Base-by-base conservation (phyloP, 176 grass and related monocot genomes). In the Oryza officinalis region DNA sequence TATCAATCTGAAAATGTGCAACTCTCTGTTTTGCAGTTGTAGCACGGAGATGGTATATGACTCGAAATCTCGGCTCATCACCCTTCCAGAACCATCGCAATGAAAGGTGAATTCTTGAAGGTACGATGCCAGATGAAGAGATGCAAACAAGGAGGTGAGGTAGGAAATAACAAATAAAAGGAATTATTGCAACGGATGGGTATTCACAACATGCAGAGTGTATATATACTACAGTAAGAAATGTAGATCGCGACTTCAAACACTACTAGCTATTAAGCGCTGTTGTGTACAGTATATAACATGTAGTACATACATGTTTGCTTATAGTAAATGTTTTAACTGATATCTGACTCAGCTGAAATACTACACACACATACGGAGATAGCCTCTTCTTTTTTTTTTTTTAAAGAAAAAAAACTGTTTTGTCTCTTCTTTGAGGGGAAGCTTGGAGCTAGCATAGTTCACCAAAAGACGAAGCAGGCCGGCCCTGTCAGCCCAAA, bases 31-130 rank as follows among this genome's bases (percentile, higher is more conserved):
- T 78, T 23, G 17, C 91, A 98, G 96, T 41, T 98, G 96, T 79
- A 63, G 49, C 54, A 90, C 91, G 0, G 63, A 32, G 60, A 68
- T 98, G 87, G 57, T 87, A 67, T 98, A 92, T 67, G 93, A 98
- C 79, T 90, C 93, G 1, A 87, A 69, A 65, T 52, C 89, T 74
- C 93, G 96, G 50, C 46, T 95, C 65, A 98, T 98, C 83, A 89
- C 96, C 54, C 80, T 90, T 66, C 87, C 93, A 77, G 89, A 98
- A 67, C 63, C 88, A 78, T 80, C 65, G 76, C 43, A 85, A 71
- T 72, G 88, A 77, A 87, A 84, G 88, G 13, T 6, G 7, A 43
- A 86, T 61, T 23, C 81, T 61, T 61, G n/a, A 61, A n/a, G 89
- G 90, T 86, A 95, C 3, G 23, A 72, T 61, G n/a, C 11, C 13